A percentile compares a stretch with the other conserved stretches of the same genome.
phyloP scores from a whole-genome alignment of 2,329 filamentous ascomycete species.

The Helminthosporium solani region DNA sequence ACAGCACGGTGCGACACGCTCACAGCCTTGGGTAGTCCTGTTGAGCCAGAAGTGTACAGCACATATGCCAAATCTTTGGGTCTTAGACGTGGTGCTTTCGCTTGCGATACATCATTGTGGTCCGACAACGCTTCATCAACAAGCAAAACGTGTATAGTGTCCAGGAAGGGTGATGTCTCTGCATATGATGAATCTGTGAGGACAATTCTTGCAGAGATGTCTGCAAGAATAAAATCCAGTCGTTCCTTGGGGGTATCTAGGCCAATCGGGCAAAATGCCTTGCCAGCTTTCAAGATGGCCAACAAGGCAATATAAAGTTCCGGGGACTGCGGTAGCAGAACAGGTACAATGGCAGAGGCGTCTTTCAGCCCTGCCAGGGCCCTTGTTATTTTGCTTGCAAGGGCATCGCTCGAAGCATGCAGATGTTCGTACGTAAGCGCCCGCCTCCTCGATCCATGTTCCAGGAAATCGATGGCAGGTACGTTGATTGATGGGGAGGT shows the following conservation, averaged over 20 bases:
- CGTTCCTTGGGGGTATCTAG: conserved; percentile 76
- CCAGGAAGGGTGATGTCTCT: conserved; percentile 40
- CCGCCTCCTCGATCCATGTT: conserved; percentile 48
- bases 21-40: conserved; percentile 86
- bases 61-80: conserved; percentile 68
- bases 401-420: conserved; percentile 56
- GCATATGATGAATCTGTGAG: conserved; percentile 60
- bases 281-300: conserved; percentile 77
- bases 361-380: conserved; percentile 29
- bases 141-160: conserved; percentile 42
- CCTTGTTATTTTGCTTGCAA: conserved; percentile 49
- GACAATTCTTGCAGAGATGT: conserved; percentile 69
- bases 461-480: conserved; percentile 65
- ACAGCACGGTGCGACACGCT: conserved; percentile 76
- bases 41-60: conserved; percentile 92
- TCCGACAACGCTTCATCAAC: conserved; percentile 43
- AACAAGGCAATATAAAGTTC: conserved; percentile 76
- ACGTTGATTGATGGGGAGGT: conserved; percentile 33
- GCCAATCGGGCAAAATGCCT: conserved; percentile 81
- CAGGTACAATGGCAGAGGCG: conserved; percentile 61
- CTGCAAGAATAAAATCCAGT: conserved; percentile 75
- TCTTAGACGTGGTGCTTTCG: background rate
- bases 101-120: conserved; percentile 26
- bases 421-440: conserved; percentile 64
- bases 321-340: conserved; percentile 75